Evolutionary conservation across 768 basidiomycete genomes (phyloP).

Genomic region (Polyporus arcularius): DNA sequence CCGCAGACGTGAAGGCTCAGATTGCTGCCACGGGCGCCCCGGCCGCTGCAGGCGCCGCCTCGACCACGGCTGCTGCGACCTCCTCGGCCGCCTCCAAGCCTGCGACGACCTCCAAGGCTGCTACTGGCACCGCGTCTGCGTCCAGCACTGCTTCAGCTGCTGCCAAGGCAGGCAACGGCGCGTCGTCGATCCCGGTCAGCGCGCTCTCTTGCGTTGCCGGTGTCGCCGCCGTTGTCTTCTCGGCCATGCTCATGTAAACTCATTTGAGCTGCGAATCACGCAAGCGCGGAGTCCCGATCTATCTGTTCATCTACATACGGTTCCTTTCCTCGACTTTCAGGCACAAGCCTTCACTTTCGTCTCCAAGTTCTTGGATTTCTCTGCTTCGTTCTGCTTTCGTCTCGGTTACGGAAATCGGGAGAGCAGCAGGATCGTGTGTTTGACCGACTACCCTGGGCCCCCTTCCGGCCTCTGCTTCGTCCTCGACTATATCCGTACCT

Average conservation of each 20-base stretch:
- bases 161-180: conserved; percentile 13
- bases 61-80: conserved; percentile 26
- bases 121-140: conserved; percentile 7
- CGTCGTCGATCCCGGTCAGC: conserved; percentile 10
- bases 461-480: neutral
- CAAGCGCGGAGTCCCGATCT: neutral
- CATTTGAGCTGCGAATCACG: neutral
- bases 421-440: conserved; percentile 18
- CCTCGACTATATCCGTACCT: conserved; percentile 2
- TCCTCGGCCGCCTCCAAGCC: conserved; percentile 8
- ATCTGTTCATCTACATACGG: conserved; percentile 4
- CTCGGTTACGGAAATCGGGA: neutral
- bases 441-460: conserved; percentile 14
- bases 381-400: neutral
- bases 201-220: conserved; percentile 19
- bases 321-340: neutral
- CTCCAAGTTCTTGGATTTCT: neutral
- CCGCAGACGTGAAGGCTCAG: conserved; percentile 50
- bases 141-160: conserved; percentile 6
- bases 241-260: conserved; percentile 20
- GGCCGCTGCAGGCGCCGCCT: conserved; percentile 41
- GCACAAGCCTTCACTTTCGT: no score
- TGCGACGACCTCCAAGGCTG: conserved; percentile 1
- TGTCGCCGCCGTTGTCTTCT: conserved; percentile 19
- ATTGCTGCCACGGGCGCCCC: conserved; percentile 65